Percentiles rank a stretch among this genome's conserved stretches.
These are phyloP conservation scores for Thyridium curvatum DNA, from an alignment of 2,329 filamentous ascomycete species.

Conservation along the genomic window DNA sequence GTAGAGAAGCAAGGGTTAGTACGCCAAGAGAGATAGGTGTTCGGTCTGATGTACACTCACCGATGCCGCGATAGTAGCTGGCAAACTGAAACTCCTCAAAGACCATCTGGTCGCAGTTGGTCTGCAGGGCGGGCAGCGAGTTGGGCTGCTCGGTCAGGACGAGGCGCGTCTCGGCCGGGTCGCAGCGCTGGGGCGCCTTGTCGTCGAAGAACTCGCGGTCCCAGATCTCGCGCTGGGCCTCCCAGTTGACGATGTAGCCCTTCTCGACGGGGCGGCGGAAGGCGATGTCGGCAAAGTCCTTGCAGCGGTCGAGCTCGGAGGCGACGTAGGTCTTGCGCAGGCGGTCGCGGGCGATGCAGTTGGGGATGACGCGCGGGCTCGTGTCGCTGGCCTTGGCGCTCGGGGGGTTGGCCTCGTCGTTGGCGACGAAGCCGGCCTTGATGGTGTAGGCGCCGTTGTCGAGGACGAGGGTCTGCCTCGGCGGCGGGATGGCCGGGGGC, in stretches of 20 bases:
- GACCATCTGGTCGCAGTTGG: slow-evolving; percentile 90
- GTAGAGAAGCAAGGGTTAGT: background rate
- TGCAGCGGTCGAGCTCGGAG: slow-evolving; percentile 70
- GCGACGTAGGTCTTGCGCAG: slow-evolving; percentile 74
- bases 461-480: slow-evolving; percentile 69
- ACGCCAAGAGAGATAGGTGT: slow-evolving; percentile 3
- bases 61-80: slow-evolving; percentile 72
- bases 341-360: slow-evolving; percentile 81
- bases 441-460: slow-evolving; percentile 91
- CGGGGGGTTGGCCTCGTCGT: slow-evolving; percentile 24
- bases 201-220: slow-evolving; percentile 77
- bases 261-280: slow-evolving; percentile 90
- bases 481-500: slow-evolving; percentile 41
- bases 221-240: slow-evolving; percentile 93
- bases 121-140: slow-evolving; percentile 71
- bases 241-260: slow-evolving; percentile 95
- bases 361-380: slow-evolving; percentile 70
- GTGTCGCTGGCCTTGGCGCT: slow-evolving; percentile 28
- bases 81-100: slow-evolving; percentile 97
- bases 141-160: slow-evolving; percentile 84
- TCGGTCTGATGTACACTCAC: slow-evolving; percentile 26
- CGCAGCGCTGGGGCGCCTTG: slow-evolving; percentile 59
- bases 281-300: slow-evolving; percentile 81
- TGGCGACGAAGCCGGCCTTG: slow-evolving; percentile 74
- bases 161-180: slow-evolving; percentile 76